Conservation (phyloP, 2,329 filamentous ascomycete species). For the Colletotrichum chlorophyti region DNA sequence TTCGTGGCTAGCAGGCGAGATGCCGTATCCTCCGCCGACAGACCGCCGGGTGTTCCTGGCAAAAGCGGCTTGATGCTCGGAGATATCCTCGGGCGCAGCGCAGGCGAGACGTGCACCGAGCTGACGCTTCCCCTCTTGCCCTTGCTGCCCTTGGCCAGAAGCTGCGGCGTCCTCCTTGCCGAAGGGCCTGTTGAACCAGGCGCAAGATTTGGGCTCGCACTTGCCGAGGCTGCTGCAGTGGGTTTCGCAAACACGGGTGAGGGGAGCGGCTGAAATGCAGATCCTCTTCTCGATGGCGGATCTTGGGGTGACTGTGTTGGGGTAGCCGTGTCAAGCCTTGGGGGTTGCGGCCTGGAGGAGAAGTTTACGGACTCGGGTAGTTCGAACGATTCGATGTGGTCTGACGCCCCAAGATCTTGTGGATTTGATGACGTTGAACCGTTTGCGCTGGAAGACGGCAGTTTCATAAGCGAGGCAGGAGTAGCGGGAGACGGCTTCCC, state of each 20-base stretch:
- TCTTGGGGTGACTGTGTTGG: slow-evolving; percentile 50
- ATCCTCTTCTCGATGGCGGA: slow-evolving; percentile 53
- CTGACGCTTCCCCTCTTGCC: slow-evolving; percentile 72
- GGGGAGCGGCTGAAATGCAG: slow-evolving; percentile 55
- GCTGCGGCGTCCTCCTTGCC: slow-evolving; percentile 60
- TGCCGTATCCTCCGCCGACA: slow-evolving; percentile 64
- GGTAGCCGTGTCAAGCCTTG: slow-evolving; percentile 58
- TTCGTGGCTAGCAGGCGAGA: slow-evolving; percentile 88
- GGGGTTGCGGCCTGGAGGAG: slow-evolving; percentile 49
- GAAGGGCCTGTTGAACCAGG: slow-evolving; percentile 57
- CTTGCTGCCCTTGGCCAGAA: slow-evolving; percentile 64
- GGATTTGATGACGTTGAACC: slow-evolving; percentile 40
- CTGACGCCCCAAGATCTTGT: slow-evolving; percentile 49
- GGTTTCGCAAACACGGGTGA: slow-evolving; percentile 55
- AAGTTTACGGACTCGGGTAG: slow-evolving; percentile 75
- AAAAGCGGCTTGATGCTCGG: slow-evolving; percentile 93
- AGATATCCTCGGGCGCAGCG: slow-evolving; percentile 86
- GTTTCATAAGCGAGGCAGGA: slow-evolving; percentile 86
- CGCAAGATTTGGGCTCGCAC: slow-evolving; percentile 69
- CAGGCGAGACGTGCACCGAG: slow-evolving; percentile 83
- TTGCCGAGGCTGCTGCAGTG: slow-evolving; percentile 57
- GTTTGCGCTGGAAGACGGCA: slow-evolving; percentile 63
- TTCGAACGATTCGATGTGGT: slow-evolving; percentile 64
- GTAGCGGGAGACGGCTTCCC: slow-evolving; percentile 73
- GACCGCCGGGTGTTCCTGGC: slow-evolving; percentile 61